These are phyloP conservation scores for Rhizopogon rudus DNA, from an alignment of 768 basidiomycete genomes.

Conservation along the genomic window DNA sequence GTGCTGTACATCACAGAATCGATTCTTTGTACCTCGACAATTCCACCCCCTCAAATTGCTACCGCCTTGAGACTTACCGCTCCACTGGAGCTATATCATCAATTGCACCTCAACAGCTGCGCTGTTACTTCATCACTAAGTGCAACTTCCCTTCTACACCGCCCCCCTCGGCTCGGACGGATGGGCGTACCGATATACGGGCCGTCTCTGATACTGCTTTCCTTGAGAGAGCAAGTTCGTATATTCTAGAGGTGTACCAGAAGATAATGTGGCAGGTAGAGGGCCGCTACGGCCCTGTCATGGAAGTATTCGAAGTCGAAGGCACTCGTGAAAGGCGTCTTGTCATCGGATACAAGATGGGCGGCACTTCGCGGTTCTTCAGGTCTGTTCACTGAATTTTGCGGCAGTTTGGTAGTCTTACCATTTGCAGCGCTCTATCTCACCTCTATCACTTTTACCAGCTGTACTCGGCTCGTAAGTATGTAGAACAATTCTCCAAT, in stretches of 20 bases:
- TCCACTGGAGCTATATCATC: constrained; percentile 82
- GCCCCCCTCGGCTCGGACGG: constrained; percentile 33
- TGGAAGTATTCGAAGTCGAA: constrained; percentile 95
- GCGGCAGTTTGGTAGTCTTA: constrained; percentile 4
- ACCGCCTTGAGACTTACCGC: constrained; percentile 94
- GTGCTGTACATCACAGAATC: constrained; percentile 49
- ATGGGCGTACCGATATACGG: constrained; percentile 79
- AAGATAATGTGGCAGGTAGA: constrained; percentile 84
- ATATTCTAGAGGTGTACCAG: constrained; percentile 94
- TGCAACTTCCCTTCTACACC: constrained; percentile 69
- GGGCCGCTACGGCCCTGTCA: constrained; percentile 84
- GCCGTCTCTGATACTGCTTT: constrained; percentile 85
- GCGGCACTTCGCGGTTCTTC: constrained; percentile 83
- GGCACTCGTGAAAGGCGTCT: constrained; percentile 84
- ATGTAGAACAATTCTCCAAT: constrained; percentile 98
- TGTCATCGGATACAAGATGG: constrained; percentile 97
- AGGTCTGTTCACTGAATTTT: constrained; percentile 37
- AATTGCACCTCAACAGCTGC: constrained; percentile 84
- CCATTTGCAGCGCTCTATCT: constrained; percentile 64
- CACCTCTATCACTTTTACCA: constrained; percentile 98
- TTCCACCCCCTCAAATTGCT: constrained; percentile 71
- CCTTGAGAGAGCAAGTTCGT: constrained; percentile 87
- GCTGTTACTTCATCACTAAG: constrained; percentile 94
- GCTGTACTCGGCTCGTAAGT: constrained; percentile 95
- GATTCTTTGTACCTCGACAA: constrained; percentile 87